Evolutionary conservation across 306 rosid genomes (phyloP).

Genomic region (Geum urbanum): DNA sequence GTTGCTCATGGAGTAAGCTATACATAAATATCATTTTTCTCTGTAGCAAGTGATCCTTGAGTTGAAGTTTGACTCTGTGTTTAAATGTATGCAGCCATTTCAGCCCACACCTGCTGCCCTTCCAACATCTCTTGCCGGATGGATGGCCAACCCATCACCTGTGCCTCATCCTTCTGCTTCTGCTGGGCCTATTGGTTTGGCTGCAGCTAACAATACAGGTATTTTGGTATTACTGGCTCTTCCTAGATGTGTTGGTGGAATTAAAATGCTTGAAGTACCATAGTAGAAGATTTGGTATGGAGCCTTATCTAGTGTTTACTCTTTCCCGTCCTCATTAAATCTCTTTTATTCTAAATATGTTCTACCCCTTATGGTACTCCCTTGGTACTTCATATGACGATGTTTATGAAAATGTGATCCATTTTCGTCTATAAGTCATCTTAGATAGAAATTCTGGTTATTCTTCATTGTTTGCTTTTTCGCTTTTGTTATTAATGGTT

Average conservation of each 20-base stretch:
- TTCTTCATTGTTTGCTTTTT: neutral
- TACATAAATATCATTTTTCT: constrained; percentile 8
- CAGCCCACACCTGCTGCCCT: constrained; percentile 85
- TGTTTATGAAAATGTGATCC: neutral
- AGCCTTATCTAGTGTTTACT: neutral
- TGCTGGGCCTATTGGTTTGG: constrained; percentile 86
- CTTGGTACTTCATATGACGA: neutral
- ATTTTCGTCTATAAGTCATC: neutral
- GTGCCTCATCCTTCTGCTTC: constrained; percentile 92
- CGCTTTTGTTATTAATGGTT: constrained; percentile 9
- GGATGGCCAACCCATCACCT: constrained; percentile 93
- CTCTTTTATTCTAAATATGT: neutral
- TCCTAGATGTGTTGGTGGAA: constrained; percentile 6
- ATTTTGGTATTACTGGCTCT: constrained; percentile 15
- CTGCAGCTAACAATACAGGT: constrained; percentile 73
- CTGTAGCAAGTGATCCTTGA: constrained; percentile 10
- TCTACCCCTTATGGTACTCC: neutral
- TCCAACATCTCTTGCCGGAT: constrained; percentile 92
- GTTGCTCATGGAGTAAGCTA: constrained; percentile 93
- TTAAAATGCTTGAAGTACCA: neutral
- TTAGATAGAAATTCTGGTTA: neutral
- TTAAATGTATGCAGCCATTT: constrained; percentile 64
- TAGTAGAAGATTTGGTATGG: constrained; percentile 1
- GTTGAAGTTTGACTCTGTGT: constrained; percentile 30
- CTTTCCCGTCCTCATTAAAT: neutral